These are phyloP conservation scores for Lyophyllum semitale DNA, from an alignment of 768 basidiomycete species.

Conservation along the genomic window DNA sequence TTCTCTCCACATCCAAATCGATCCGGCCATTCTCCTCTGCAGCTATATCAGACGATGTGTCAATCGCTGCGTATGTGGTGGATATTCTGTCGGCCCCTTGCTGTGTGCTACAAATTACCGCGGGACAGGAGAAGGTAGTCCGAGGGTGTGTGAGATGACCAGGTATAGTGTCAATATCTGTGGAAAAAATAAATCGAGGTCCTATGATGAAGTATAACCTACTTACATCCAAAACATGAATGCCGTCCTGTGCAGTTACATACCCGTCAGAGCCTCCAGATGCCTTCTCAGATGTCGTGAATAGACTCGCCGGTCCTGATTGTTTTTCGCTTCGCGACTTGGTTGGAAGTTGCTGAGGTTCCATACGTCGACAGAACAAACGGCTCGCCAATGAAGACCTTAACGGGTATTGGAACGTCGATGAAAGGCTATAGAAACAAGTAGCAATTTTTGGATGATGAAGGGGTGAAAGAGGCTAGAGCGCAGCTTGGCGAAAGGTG, in stretches of 20 bases:
- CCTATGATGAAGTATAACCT: not conserved
- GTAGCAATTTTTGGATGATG: slow-evolving; percentile 19
- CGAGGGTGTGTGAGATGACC: slow-evolving; percentile 67
- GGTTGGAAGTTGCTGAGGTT: slow-evolving; percentile 27
- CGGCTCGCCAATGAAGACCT: slow-evolving; percentile 33
- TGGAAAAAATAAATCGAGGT: not conserved
- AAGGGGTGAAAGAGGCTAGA: too few relatives aligned
- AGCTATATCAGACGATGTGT: slow-evolving; percentile 45
- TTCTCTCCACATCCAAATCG: slow-evolving; percentile 66
- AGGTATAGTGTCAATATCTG: slow-evolving; percentile 68
- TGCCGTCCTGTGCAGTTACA: slow-evolving; percentile 75
- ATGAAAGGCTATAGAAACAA: slow-evolving; percentile 3
- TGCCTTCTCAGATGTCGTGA: slow-evolving; percentile 34
- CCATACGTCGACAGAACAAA: slow-evolving; percentile 40
- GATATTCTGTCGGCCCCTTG: slow-evolving; percentile 38
- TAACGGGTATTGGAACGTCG: slow-evolving; percentile 17
- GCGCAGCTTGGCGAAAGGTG: too few relatives aligned
- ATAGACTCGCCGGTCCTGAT: slow-evolving; percentile 26
- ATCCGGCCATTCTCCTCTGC: slow-evolving; percentile 44
- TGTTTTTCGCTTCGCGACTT: slow-evolving; percentile 16
- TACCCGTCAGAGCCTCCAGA: slow-evolving; percentile 48
- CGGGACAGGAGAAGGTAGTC: slow-evolving; percentile 60
- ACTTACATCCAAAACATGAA: slow-evolving; percentile 75
- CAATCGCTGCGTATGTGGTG: slow-evolving; percentile 58
- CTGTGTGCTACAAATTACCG: slow-evolving; percentile 42